A percentile compares a stretch with the other conserved stretches of the same genome.
These are phyloP conservation scores for Podospora pseudocomata DNA, from an alignment of 495 filamentous ascomycete genomes.

Conservation along the genomic window DNA sequence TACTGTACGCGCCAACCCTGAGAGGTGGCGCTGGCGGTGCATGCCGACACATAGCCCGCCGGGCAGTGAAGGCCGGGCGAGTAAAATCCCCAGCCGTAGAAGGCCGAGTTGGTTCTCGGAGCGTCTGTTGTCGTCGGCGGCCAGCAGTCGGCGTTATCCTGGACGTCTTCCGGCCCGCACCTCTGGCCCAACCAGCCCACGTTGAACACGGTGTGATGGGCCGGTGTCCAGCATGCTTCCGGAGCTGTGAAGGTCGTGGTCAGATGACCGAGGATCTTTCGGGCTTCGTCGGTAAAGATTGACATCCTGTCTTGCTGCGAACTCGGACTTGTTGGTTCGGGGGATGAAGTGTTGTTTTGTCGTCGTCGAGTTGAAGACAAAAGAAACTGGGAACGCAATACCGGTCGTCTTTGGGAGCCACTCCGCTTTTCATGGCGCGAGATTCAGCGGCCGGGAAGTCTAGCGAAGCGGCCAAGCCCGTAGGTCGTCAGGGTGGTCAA, in stretches of 20 bases:
- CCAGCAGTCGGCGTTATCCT: slow-evolving; percentile 32
- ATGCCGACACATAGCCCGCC: slow-evolving; percentile 28
- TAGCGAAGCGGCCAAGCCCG: no score
- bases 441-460: no score
- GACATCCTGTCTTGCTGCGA: background rate
- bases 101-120: background rate
- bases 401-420: background rate
- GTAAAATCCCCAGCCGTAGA: slow-evolving; percentile 34
- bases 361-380: background rate
- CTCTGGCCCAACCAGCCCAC: slow-evolving; percentile 28
- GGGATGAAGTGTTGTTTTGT: background rate
- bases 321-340: background rate
- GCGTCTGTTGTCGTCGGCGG: slow-evolving; percentile 23
- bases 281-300: slow-evolving; percentile 1
- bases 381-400: background rate
- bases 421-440: background rate
- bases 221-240: slow-evolving; percentile 21
- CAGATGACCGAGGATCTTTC: slow-evolving; percentile 31
- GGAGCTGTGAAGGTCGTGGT: slow-evolving; percentile 35
- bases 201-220: slow-evolving; percentile 12
- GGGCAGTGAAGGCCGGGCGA: slow-evolving; percentile 34
- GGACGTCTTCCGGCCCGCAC: slow-evolving; percentile 13
- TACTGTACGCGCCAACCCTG: slow-evolving; percentile 27
- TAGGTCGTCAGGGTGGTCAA: no score
- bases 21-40: slow-evolving; percentile 19